Base-by-base conservation (phyloP, 2,329 filamentous ascomycete species). In the Xylaria sp. region DNA sequence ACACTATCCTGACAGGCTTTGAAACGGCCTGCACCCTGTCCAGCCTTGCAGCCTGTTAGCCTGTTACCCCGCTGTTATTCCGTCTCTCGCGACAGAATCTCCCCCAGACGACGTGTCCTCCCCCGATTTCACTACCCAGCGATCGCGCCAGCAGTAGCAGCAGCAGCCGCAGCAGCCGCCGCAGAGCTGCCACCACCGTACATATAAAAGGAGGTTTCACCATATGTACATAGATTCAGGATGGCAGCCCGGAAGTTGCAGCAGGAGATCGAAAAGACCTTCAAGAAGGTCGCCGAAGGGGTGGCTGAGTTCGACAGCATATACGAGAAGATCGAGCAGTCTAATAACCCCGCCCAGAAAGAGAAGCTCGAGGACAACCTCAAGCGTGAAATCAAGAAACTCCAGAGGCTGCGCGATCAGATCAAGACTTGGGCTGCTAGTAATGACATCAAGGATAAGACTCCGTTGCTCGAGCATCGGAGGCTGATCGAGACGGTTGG, bases 371-470 rank as follows among this genome's bases (percentile, higher is more conserved):
- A 99, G 82, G 96, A 99, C 84, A 94, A 96, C 80, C 88, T 99
- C 75, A 99, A 99, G 86, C 94, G 96, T 80, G 96, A 99, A 84
- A 98, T 98, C 88, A 99, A 99, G 90, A 99, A 99, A 88, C 90
- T 99, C 66, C 96, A 99, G 83, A 89, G 96, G 77, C 91, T 96
- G 82, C 92, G 96, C 79, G 96, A 99, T 82, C 96, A 98, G 86
- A 98, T 99, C 86, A 99, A 99, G 86, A 97, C 95, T 87, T 99
- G 96, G 96, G 94, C 95, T 2, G 93, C 94, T 67, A 94, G 93
- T 83, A 97, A 97, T 85, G 96, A 99, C 81, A 97, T 99, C 89
- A 99, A 99, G 87, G 96, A 99, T 86, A 99, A 99, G 87, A 92
- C 92, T 81, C 95, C 95, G 76, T 84, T 99, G 80, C 84, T 98